Conservation (phyloP, 2,329 filamentous ascomycete genomes). For the Fusarium sp. region DNA sequence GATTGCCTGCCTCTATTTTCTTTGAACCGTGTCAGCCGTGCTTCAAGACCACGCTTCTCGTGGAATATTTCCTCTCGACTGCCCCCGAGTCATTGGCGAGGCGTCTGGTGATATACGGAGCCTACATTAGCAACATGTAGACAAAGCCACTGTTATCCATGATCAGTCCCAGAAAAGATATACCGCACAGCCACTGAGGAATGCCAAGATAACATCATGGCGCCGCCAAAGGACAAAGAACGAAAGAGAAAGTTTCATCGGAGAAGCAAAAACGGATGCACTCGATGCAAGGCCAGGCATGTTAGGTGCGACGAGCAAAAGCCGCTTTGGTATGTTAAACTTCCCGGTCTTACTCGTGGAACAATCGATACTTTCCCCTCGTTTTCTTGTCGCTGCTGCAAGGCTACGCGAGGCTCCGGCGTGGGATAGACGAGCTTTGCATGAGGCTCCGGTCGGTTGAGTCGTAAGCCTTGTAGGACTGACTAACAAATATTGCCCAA, state of each 20-base stretch:
- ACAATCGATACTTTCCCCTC: slow-evolving; percentile 19
- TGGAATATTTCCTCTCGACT: slow-evolving; percentile 40
- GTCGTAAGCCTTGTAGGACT: slow-evolving; percentile 16
- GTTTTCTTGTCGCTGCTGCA: slow-evolving; percentile 26
- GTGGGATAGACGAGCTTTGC: slow-evolving; percentile 36
- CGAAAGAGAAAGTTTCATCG: slow-evolving; percentile 51
- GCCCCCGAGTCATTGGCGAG: slow-evolving; percentile 35
- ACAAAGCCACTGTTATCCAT: slow-evolving; percentile 14
- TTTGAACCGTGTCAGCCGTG: slow-evolving; percentile 37
- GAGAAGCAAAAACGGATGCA: slow-evolving; percentile 50
- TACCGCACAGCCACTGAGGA: slow-evolving; percentile 20
- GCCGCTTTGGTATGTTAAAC: slow-evolving; percentile 54
- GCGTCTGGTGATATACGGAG: slow-evolving; percentile 38
- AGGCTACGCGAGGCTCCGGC: slow-evolving; percentile 32
- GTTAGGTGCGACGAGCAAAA: slow-evolving; percentile 58
- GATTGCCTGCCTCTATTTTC: slow-evolving; percentile 37
- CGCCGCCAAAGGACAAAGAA: slow-evolving; percentile 49
- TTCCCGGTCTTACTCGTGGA: slow-evolving; percentile 18
- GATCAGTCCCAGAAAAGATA: slow-evolving; percentile 24
- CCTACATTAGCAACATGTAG: slow-evolving; percentile 36
- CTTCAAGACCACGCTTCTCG: slow-evolving; percentile 31
- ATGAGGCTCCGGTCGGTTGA: slow-evolving; percentile 20
- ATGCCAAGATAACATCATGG: slow-evolving; percentile 42
- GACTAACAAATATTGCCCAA: slow-evolving; percentile 38
- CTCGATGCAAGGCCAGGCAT: slow-evolving; percentile 52